phyloP scores from a whole-genome alignment of 2,329 filamentous ascomycete genomes.

The Trichoderma sp. region DNA sequence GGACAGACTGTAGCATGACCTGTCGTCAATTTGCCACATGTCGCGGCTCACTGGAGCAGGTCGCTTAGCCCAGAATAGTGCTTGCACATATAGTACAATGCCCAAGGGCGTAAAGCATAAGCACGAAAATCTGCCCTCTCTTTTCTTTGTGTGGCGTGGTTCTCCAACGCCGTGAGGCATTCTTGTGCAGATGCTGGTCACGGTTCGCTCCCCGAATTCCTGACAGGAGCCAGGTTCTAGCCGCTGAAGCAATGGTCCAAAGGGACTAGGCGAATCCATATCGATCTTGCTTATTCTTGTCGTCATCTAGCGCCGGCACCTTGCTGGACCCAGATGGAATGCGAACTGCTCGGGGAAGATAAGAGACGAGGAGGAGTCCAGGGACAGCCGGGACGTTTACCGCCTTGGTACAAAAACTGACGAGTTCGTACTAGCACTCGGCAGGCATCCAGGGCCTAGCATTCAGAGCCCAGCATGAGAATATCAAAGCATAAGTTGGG shows the following conservation, averaged over 20 bases:
- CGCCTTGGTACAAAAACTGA: not conserved
- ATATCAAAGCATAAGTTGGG: not conserved
- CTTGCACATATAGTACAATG: not conserved
- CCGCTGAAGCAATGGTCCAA: slow-evolving; percentile 1
- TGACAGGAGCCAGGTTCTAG: not conserved
- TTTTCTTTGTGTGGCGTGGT: not conserved
- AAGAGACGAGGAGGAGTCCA: slow-evolving; percentile 15
- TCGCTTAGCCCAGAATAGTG: not conserved
- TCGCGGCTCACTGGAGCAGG: not conserved
- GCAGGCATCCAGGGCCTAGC: slow-evolving; percentile 1
- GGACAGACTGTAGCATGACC: not conserved
- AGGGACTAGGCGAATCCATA: slow-evolving; percentile 7
- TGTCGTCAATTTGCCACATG: slow-evolving; percentile 1
- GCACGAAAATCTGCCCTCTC: not conserved
- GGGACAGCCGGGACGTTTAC: slow-evolving; percentile 4
- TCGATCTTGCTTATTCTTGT: slow-evolving; percentile 24
- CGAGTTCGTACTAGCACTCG: not conserved
- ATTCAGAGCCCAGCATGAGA: not conserved
- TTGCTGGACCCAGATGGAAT: not conserved
- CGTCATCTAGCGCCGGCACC: slow-evolving; percentile 26
- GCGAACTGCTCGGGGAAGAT: slow-evolving; percentile 15
- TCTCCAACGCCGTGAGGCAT: slow-evolving; percentile 4
- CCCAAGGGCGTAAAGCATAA: not conserved
- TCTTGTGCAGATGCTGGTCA: slow-evolving; percentile 19
- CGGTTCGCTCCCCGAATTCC: not conserved